Conservation (phyloP, 495 filamentous ascomycete genomes). For the Trichoderma erinaceum region DNA sequence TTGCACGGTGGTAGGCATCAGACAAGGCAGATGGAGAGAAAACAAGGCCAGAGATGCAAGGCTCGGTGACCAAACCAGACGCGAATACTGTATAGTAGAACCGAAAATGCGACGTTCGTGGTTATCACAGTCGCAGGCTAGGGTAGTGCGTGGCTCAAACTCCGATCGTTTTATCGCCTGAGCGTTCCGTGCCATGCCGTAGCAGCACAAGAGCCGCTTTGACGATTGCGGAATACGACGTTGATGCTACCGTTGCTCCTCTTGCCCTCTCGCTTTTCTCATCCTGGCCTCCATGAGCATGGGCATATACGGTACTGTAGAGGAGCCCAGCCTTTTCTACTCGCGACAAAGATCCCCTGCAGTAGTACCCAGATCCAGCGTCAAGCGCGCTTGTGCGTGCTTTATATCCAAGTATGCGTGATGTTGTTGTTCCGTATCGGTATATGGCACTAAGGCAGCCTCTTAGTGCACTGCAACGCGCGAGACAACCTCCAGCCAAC, state of each 20-base stretch:
- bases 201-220: not conserved
- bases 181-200: not conserved
- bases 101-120: not conserved
- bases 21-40: too few species aligned
- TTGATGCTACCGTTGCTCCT: too few species aligned
- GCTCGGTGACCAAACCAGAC: not conserved
- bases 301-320: not conserved
- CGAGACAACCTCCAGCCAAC: not conserved
- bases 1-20: too few species aligned
- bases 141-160: not conserved
- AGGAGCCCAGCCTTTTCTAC: not conserved
- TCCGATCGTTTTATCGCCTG: not conserved
- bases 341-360: conserved; percentile 13
- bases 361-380: conserved; percentile 1
- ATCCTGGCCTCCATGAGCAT: too few species aligned
- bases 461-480: not conserved
- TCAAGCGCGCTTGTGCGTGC: conserved; percentile 9
- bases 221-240: too few species aligned
- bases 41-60: not conserved
- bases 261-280: too few species aligned
- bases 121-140: too few species aligned
- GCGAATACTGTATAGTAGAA: not conserved
- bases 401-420: not conserved
- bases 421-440: not conserved
- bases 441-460: not conserved